These are phyloP conservation scores for Camellia oleifera DNA, from an alignment of 179 eudicot species.

Conservation along the genomic window DNA sequence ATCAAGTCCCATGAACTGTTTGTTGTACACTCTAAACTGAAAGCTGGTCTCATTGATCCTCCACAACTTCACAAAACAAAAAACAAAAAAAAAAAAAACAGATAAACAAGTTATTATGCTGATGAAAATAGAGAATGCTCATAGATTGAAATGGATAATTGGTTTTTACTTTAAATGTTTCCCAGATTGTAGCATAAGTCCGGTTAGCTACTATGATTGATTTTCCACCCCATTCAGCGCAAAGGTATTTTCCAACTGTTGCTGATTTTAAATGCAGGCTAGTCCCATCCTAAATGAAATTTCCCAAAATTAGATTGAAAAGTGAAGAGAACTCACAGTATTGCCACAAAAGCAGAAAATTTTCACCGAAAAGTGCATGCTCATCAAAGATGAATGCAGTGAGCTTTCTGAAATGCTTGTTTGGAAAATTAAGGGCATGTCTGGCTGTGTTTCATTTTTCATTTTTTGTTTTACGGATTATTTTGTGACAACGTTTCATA, in stretches of 20 bases:
- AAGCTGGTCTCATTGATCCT: slow-evolving; percentile 57
- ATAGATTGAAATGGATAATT: not conserved
- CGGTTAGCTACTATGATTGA: slow-evolving; percentile 55
- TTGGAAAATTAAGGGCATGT: too few species aligned
- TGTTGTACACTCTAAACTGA: slow-evolving; percentile 59
- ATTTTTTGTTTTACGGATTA: too few species aligned
- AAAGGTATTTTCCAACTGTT: slow-evolving; percentile 45
- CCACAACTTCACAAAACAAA: slow-evolving; percentile 47
- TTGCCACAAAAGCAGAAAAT: too few species aligned
- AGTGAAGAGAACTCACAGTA: too few species aligned
- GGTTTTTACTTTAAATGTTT: slow-evolving; percentile 48
- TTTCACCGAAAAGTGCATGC: too few species aligned
- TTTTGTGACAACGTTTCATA: too few species aligned
- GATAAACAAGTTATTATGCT: too few species aligned
- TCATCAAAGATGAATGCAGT: too few species aligned
- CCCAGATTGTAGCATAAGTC: slow-evolving; percentile 64
- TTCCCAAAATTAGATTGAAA: too few species aligned
- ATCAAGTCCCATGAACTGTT: slow-evolving; percentile 55
- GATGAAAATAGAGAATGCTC: too few species aligned
- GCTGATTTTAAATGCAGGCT: slow-evolving; percentile 59
- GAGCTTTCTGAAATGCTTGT: too few species aligned
- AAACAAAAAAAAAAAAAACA: not conserved
- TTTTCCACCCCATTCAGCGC: slow-evolving; percentile 68
- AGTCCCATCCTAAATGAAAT: slow-evolving; percentile 56
- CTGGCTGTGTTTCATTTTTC: too few species aligned